Percentiles rank a stretch among this genome's conserved stretches.
Conservation (phyloP, 805 yeast species). For the Priceomyces haplophilus region DNA sequence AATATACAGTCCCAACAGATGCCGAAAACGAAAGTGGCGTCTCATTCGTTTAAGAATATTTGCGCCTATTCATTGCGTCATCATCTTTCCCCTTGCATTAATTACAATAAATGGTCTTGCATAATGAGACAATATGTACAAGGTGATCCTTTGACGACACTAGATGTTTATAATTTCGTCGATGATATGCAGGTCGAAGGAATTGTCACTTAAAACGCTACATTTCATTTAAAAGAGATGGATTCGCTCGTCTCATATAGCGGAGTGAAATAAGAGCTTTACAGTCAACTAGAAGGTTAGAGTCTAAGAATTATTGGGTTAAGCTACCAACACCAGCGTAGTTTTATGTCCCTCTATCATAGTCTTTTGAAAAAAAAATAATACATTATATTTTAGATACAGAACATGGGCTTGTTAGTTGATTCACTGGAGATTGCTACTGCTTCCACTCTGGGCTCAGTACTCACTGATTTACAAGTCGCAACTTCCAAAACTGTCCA, state of each 20-base stretch:
- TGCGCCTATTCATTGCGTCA: too few relatives aligned
- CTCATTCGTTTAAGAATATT: too few relatives aligned
- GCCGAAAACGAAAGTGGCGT: too few relatives aligned
- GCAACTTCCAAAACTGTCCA: slow-evolving; percentile 1
- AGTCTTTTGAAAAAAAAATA: too few relatives aligned
- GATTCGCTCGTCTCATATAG: not conserved
- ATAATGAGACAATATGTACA: not conserved
- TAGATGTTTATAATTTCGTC: not conserved
- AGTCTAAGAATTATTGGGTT: too few relatives aligned
- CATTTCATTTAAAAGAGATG: not conserved
- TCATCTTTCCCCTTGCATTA: not conserved
- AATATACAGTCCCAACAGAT: too few relatives aligned
- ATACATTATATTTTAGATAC: too few relatives aligned
- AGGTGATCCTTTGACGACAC: not conserved
- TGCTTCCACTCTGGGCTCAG: not conserved
- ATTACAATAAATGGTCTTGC: not conserved
- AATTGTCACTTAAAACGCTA: not conserved
- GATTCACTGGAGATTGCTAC: slow-evolving; percentile 1
- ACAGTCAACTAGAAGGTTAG: not conserved
- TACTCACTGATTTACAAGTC: slow-evolving; percentile 1
- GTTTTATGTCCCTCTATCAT: too few relatives aligned
- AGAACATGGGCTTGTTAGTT: slow-evolving; percentile 1
- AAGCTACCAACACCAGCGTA: too few relatives aligned
- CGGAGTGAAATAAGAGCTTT: not conserved
- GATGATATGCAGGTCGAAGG: not conserved